Base-by-base conservation (phyloP, 164 flowering plant species). In the Euptelea pleiosperma region DNA sequence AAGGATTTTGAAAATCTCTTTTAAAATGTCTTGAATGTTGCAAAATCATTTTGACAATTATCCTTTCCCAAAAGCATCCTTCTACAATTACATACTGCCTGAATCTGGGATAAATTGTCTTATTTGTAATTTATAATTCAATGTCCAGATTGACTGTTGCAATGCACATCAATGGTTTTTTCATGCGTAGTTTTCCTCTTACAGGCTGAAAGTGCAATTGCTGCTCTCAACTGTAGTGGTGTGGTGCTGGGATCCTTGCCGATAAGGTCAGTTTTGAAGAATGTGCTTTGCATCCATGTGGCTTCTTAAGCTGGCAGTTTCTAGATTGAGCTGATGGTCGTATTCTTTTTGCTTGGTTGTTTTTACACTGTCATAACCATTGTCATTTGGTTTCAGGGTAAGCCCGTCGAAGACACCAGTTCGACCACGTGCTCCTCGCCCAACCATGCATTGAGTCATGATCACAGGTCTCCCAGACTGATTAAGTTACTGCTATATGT, bases 371-470 rank as follows among this genome's bases (percentile, higher is more conserved):
- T 39, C 34, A 11, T 29, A 22, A 37, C 14, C 18, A 37, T 51
- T 35, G 10, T 24, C 29, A 24, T 40, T 4, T 60, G 46, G 8
- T 57, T 66, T 4, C 85, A 87, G 94, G 85, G 89, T 87, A 19
- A 87, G 95, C 73, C 95, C 95, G 35, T 87, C 91, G 22, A 84
- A 84, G 80, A 87, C 90, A 1, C 95, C 95, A 25, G 91, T 87
- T 55, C 79, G 91, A 11, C 88, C 91, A 4, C 86, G 89, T 8
- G 48, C 78, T 36, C 82, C 91, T 60, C 83, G 85, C 3, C 70
- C 71, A 29, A 61, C 81, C n/a, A 52, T 73, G 50, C 82, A 75
- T 39, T 84, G 76, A 84, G 24, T n/a, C 14, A 33, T 55, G 48
- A 33, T 52, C 48, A 48, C 46, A 18, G 45, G 35, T 37, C 19